phyloP scores from a whole-genome alignment of 2,329 filamentous ascomycete species.

The Sporothrix sp. region DNA sequence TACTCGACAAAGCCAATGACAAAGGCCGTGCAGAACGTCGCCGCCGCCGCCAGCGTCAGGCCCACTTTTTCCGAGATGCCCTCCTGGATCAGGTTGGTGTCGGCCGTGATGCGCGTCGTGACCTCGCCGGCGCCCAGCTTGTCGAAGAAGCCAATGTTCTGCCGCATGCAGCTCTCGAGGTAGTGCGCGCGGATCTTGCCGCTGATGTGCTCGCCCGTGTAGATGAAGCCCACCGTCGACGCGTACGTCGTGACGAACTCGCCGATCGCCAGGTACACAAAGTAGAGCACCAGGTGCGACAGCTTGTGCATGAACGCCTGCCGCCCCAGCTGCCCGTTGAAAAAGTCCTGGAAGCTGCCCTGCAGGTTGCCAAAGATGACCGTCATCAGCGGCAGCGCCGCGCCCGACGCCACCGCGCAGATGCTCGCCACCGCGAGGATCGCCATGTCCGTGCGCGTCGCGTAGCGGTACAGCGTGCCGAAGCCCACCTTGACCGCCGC shows the following conservation, averaged over 20 bases:
- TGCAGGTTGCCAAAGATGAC: conserved; percentile 71
- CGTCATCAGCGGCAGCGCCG: conserved; percentile 70
- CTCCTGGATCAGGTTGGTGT: conserved; percentile 88
- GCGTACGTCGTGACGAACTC: conserved; percentile 73
- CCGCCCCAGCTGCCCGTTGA: conserved; percentile 38
- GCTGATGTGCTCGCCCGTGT: conserved; percentile 69
- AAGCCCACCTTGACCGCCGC: conserved; percentile 56
- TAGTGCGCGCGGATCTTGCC: conserved; percentile 76
- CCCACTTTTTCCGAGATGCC: conserved; percentile 86
- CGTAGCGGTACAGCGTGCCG: conserved; percentile 59
- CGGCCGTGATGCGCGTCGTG: conserved; percentile 85
- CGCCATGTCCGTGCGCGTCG: conserved; percentile 52
- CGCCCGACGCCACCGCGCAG: conserved; percentile 54
- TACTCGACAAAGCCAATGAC: conserved; percentile 84
- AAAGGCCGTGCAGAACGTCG: conserved; percentile 81
- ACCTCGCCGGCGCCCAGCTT: conserved; percentile 88
- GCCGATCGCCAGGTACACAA: conserved; percentile 73
- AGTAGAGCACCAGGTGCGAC: conserved; percentile 62
- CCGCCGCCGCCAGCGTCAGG: conserved; percentile 62
- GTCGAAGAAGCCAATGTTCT: conserved; percentile 91
- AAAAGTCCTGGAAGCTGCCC: conserved; percentile 58
- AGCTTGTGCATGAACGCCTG: conserved; percentile 52
- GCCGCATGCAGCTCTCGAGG: conserved; percentile 69
- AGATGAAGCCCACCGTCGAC: conserved; percentile 82
- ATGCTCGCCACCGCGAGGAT: conserved; percentile 53